Base-by-base conservation (phyloP, 768 basidiomycete genomes). In the Kwoniella mangroviensis region DNA sequence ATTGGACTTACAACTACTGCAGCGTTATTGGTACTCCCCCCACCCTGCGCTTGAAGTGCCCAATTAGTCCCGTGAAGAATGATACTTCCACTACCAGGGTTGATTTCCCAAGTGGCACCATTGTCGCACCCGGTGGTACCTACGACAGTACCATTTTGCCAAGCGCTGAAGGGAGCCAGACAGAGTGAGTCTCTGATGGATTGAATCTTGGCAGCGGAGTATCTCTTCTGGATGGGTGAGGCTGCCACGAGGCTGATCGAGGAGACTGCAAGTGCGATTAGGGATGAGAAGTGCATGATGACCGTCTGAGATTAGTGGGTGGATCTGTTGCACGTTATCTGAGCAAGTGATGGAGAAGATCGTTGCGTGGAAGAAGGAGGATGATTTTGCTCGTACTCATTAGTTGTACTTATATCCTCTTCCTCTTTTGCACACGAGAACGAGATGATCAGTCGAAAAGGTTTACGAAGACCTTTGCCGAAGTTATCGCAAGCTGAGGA, bases 101-200 rank as follows among this genome's bases (percentile, higher is more conserved):
- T 53, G 57, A 70, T 70, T 61, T 70, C 64, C 69, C 69, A 70
- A 49, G 22, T 24, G 13, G 26, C 51, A 21, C 63, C 57, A 13
- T 28, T 34, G 24, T 58, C 24, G 26, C 69, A 70, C 1, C 26
- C 41, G 45, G 41, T 49, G 19, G 60, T 52, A 26, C 24, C 52
- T 40, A 68, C 60, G 12, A 26, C 12, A 10, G 45, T 28, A 40
- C 67, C 67, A 26, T 62, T 49, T 9, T n/a, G 52, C 22, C 28
- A 69, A 41, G 52, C 68, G 63, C 34, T 45, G 34, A 43, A 53
- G 22, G 49, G 43, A 15, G 34, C 62, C 5, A 61, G 49, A 54
- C 26, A 63, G 13, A 45, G 55, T 7, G 43, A 54, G 51, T 26
- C 53, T 51, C 19, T 9, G 65, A 28, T 21, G 12, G 41, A 24